Conservation (phyloP, 257 asterid genomes). For the Salvia rosmarinus region DNA sequence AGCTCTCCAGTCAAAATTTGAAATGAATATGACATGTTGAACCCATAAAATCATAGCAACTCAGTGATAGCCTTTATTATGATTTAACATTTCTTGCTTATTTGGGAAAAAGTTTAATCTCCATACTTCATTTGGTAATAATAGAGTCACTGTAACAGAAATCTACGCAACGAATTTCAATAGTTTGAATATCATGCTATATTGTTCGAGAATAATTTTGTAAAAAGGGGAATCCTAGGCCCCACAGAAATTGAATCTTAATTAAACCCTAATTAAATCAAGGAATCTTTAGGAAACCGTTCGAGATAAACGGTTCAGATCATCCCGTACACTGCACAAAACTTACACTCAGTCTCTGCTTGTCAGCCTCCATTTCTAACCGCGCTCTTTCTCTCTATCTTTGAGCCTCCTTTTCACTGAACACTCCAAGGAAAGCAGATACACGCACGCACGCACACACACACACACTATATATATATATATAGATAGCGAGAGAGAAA, state of each 20-base stretch:
- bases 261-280: conserved; percentile 48
- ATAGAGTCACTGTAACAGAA: too few relatives aligned
- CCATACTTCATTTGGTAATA: too few relatives aligned
- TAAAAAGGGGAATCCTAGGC: conserved; percentile 1
- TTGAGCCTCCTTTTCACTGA: conserved; percentile 20
- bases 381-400: conserved; percentile 29
- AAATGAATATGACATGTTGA: too few relatives aligned
- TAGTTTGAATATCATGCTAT: too few relatives aligned
- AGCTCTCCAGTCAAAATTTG: too few relatives aligned
- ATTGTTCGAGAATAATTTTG: neutral
- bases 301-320: conserved; percentile 41
- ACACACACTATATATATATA: neutral
- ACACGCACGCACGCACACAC: conserved; percentile 2
- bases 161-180: too few relatives aligned
- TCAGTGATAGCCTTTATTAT: too few relatives aligned
- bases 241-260: conserved; percentile 43
- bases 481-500: neutral
- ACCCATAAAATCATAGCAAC: too few relatives aligned
- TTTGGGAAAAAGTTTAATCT: too few relatives aligned
- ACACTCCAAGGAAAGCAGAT: neutral
- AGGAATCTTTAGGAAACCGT: conserved; percentile 41
- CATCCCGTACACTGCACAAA: neutral
- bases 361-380: conserved; percentile 39
- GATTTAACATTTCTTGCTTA: too few relatives aligned
- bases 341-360: neutral